Percentiles rank a stretch among this genome's conserved stretches.
Evolutionary conservation across 148 eudicot genomes (phyloP).

Genomic region (Rhododendron henanense): DNA sequence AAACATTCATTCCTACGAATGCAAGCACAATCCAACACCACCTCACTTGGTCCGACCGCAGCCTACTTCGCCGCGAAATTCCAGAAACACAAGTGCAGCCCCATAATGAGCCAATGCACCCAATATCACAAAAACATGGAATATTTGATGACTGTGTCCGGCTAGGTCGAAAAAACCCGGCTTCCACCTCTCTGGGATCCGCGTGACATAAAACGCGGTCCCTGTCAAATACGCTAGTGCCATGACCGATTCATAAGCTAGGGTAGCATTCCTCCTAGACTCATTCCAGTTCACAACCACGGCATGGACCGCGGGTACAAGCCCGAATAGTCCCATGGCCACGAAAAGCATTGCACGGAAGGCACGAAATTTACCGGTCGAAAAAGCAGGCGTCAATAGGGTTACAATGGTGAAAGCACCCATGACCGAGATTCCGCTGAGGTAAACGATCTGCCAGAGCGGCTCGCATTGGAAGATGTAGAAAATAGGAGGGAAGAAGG

Average conservation of each 20-base stretch:
- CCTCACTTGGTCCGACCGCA: slow-evolving; percentile 22
- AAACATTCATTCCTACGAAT: not conserved
- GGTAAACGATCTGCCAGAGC: slow-evolving; percentile 68
- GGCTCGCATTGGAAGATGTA: slow-evolving; percentile 87
- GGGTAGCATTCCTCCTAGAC: slow-evolving; percentile 51
- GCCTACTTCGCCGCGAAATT: slow-evolving; percentile 43
- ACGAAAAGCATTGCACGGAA: slow-evolving; percentile 64
- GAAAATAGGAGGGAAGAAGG: slow-evolving; percentile 90
- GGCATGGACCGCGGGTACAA: slow-evolving; percentile 68
- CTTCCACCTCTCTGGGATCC: slow-evolving; percentile 87
- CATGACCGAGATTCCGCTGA: slow-evolving; percentile 53
- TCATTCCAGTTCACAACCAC: slow-evolving; percentile 57
- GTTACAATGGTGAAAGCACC: slow-evolving; percentile 60
- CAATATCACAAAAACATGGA: slow-evolving; percentile 80
- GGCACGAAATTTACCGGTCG: slow-evolving; percentile 49
- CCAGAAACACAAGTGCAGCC: slow-evolving; percentile 65
- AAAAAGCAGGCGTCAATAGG: slow-evolving; percentile 58
- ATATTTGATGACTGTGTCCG: slow-evolving; percentile 93
- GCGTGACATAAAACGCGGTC: slow-evolving; percentile 63
- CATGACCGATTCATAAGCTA: slow-evolving; percentile 70
- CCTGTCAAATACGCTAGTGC: slow-evolving; percentile 68
- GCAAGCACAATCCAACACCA: not conserved
- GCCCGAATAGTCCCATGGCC: slow-evolving; percentile 75
- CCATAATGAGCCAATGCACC: slow-evolving; percentile 92
- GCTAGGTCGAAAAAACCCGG: slow-evolving; percentile 90